A percentile compares a stretch with the other conserved stretches of the same genome.
phyloP scores from a whole-genome alignment of 164 flowering plant species.

The Malania oleifera region DNA sequence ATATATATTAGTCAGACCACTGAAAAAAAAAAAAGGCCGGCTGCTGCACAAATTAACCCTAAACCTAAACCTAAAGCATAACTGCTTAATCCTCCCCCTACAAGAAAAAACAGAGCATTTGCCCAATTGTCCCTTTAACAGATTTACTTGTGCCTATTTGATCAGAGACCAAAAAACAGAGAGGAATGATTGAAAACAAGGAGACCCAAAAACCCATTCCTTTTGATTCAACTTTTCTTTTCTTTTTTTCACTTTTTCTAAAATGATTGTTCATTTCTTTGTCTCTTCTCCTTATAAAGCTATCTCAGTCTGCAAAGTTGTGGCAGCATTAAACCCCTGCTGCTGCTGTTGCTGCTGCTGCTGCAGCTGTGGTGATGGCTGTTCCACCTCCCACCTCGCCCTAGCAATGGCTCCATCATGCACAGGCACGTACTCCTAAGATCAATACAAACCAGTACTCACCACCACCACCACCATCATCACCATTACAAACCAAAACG shows the following conservation, averaged over 20 bases:
- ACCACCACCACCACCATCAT: too few relatives aligned
- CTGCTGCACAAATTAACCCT: too few relatives aligned
- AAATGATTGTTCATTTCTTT: background rate
- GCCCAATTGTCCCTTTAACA: too few relatives aligned
- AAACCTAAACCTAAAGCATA: too few relatives aligned
- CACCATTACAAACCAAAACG: conserved; percentile 2
- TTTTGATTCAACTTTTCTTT: too few relatives aligned
- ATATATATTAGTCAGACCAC: too few relatives aligned
- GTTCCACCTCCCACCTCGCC: conserved; percentile 35
- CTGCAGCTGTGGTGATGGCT: conserved; percentile 1
- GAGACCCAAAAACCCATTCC: conserved; percentile 8
- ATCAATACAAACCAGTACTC: background rate
- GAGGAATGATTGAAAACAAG: background rate
- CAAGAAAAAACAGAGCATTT: too few relatives aligned
- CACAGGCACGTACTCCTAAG: conserved; percentile 37
- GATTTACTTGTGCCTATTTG: too few relatives aligned
- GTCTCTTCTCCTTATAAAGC: conserved; percentile 17
- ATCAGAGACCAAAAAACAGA: too few relatives aligned
- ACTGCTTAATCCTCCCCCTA: too few relatives aligned
- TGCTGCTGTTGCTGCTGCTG: conserved; percentile 18
- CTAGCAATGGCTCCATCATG: conserved; percentile 28
- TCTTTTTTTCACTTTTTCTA: conserved; percentile 1
- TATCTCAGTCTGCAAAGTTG: conserved; percentile 28
- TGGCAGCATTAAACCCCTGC: conserved; percentile 26
- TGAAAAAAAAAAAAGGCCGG: too few relatives aligned